phyloP scores from a whole-genome alignment of 2,329 filamentous ascomycete species.

The Colletotrichum sp. region DNA sequence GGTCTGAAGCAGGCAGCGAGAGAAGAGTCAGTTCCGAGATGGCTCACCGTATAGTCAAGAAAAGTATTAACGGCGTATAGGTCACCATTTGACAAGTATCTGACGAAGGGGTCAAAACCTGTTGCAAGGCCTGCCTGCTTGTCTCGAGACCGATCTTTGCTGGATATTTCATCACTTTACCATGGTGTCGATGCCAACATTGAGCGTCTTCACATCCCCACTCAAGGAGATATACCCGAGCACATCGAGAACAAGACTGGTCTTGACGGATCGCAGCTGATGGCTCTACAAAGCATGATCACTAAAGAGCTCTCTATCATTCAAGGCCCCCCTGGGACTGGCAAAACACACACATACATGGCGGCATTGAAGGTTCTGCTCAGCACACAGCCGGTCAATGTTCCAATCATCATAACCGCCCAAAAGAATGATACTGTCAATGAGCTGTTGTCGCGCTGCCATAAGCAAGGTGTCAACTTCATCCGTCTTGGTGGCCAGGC shows the following conservation, averaged over 20 bases:
- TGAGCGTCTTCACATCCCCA: not conserved
- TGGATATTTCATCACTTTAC: not conserved
- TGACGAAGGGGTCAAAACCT: conserved; percentile 50
- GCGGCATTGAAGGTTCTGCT: conserved; percentile 71
- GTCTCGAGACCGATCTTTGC: not conserved
- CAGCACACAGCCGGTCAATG: conserved; percentile 59
- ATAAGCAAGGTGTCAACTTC: conserved; percentile 59
- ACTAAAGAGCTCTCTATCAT: conserved; percentile 76
- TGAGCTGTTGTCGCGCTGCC: conserved; percentile 73
- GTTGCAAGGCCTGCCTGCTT: not conserved
- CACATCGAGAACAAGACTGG: conserved; percentile 27
- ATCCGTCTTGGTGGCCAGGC: conserved; percentile 70
- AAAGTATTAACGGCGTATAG: conserved; percentile 25
- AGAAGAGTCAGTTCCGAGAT: conserved; percentile 53
- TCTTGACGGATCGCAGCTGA: conserved; percentile 75
- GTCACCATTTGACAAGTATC: conserved; percentile 67
- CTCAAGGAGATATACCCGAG: not conserved
- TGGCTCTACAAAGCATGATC: conserved; percentile 72
- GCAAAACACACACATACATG: conserved; percentile 84
- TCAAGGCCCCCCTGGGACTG: conserved; percentile 79
- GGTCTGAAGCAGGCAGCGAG: conserved; percentile 68
- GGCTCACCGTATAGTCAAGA: not conserved
- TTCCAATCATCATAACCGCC: conserved; percentile 79
- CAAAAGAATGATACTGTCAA: conserved; percentile 93
- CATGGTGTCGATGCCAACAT: not conserved